A percentile compares a stretch with the other conserved stretches of the same genome.
These are phyloP conservation scores for Huntiella moniliformis DNA, from an alignment of 2,329 filamentous ascomycete genomes.

Conservation along the genomic window DNA sequence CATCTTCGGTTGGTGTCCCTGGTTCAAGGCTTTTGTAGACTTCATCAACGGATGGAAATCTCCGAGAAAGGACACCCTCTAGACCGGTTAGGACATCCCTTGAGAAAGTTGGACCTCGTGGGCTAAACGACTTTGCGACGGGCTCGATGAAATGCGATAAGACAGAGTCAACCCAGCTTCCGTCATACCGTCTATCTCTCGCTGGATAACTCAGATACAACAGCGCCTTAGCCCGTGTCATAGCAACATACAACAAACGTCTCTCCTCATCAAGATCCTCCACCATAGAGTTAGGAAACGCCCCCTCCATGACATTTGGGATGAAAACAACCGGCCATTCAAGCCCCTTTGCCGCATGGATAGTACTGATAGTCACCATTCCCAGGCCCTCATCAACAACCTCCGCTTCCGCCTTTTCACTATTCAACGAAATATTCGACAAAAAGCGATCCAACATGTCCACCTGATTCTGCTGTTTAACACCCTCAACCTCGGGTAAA, in stretches of 20 bases:
- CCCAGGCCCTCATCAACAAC: conserved; percentile 33
- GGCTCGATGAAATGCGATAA: conserved; percentile 16
- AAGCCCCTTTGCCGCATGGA: conserved; percentile 86
- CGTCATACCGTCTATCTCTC: background rate
- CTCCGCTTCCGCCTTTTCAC: conserved; percentile 51
- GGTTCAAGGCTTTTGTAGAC: conserved; percentile 34
- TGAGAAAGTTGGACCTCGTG: conserved; percentile 52
- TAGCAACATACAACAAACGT: conserved; percentile 79
- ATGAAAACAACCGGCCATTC: conserved; percentile 96
- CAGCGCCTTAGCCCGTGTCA: conserved; percentile 78
- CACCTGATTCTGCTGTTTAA: conserved; percentile 47
- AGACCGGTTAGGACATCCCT: conserved; percentile 43
- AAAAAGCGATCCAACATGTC: conserved; percentile 56
- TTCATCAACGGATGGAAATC: conserved; percentile 34
- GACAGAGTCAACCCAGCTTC: conserved; percentile 4
- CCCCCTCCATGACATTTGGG: conserved; percentile 73
- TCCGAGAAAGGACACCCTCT: conserved; percentile 50
- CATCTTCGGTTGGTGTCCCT: conserved; percentile 44
- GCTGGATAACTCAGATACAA: conserved; percentile 67
- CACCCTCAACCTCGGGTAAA: conserved; percentile 49
- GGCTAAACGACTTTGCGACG: conserved; percentile 23
- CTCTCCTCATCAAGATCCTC: conserved; percentile 80
- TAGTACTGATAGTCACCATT: conserved; percentile 80
- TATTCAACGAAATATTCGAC: conserved; percentile 75
- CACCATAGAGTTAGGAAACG: conserved; percentile 71